These are phyloP conservation scores for Pythium rishiriense DNA, from an alignment of 352 stramenopile species.

Conservation along the genomic window DNA sequence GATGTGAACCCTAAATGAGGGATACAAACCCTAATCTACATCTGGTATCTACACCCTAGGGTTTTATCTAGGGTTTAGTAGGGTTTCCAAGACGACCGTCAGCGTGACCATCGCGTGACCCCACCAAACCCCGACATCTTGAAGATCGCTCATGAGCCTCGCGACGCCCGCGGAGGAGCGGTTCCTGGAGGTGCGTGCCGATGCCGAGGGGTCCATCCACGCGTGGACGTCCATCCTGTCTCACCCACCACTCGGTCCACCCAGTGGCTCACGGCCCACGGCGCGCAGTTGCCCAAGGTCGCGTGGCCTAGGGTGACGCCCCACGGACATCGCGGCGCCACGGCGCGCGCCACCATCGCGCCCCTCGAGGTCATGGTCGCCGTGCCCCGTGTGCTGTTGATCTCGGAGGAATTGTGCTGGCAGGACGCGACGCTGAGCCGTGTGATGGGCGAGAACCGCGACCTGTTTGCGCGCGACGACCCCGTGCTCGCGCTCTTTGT, in stretches of 20 bases:
- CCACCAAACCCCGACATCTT: too few relatives aligned
- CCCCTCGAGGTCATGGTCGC: conserved; percentile 65
- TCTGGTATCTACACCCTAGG: too few relatives aligned
- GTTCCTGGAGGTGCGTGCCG: conserved; percentile 42
- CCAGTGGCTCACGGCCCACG: conserved; percentile 71
- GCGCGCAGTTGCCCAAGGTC: conserved; percentile 75
- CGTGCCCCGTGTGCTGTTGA: conserved; percentile 66
- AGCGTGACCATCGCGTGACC: too few relatives aligned
- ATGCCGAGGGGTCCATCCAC: too few relatives aligned
- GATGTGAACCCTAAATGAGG: too few relatives aligned
- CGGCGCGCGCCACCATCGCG: conserved; percentile 50
- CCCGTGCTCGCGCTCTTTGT: conserved; percentile 84
- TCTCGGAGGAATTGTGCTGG: conserved; percentile 71
- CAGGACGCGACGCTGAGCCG: conserved; percentile 43
- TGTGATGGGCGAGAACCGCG: conserved; percentile 52
- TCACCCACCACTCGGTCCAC: not conserved
- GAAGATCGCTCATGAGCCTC: not conserved
- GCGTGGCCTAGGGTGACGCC: conserved; percentile 57
- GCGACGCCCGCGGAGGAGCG: conserved; percentile 34
- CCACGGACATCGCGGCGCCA: conserved; percentile 60
- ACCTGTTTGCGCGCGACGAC: conserved; percentile 80
- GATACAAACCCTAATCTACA: too few relatives aligned
- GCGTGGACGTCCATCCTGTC: not conserved
- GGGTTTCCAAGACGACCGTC: too few relatives aligned
- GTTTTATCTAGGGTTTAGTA: too few relatives aligned